phyloP scores from a whole-genome alignment of 2,329 filamentous ascomycete species.

The Lanzia echinophila region DNA sequence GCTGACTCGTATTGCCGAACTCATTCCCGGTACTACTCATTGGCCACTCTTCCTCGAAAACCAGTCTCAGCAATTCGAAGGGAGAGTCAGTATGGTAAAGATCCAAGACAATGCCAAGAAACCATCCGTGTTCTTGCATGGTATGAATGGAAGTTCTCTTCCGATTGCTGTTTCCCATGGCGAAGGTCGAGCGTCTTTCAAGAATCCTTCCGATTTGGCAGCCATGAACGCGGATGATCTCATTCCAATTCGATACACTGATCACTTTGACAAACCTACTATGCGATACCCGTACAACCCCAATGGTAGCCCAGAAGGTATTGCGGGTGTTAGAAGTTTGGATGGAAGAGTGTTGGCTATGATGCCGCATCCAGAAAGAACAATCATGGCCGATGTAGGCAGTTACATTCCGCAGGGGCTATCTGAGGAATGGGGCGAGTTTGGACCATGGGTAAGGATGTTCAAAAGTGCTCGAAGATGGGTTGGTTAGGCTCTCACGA shows the following conservation, averaged over 20 bases:
- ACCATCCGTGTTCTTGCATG: constrained; percentile 80
- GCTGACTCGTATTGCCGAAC: constrained; percentile 70
- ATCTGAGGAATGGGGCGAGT: constrained; percentile 58
- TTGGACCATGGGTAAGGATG: constrained; percentile 63
- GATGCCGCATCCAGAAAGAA: constrained; percentile 71
- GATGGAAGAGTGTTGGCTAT: constrained; percentile 64
- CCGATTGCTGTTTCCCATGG: constrained; percentile 88
- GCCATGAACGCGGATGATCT: constrained; percentile 59
- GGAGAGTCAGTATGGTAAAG: constrained; percentile 76
- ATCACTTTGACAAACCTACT: constrained; percentile 71
- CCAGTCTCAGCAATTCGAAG: constrained; percentile 82
- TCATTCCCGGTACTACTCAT: constrained; percentile 75
- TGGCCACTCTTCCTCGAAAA: constrained; percentile 91
- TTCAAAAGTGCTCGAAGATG: constrained; percentile 68
- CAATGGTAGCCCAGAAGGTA: constrained; percentile 63
- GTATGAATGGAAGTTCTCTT: constrained; percentile 74
- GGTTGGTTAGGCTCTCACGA: constrained; percentile 37
- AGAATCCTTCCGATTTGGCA: constrained; percentile 44
- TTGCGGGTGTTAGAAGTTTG: constrained; percentile 58
- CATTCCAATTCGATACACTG: constrained; percentile 74
- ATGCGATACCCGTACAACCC: constrained; percentile 84
- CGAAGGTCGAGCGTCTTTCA: constrained; percentile 75
- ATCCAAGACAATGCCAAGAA: constrained; percentile 55
- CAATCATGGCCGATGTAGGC: constrained; percentile 58
- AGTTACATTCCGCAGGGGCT: constrained; percentile 55